Evolutionary conservation across 2,329 filamentous ascomycete species (phyloP), one percentile per base, ranked within the genome.

Genomic region (Aspergillus candidus): DNA sequence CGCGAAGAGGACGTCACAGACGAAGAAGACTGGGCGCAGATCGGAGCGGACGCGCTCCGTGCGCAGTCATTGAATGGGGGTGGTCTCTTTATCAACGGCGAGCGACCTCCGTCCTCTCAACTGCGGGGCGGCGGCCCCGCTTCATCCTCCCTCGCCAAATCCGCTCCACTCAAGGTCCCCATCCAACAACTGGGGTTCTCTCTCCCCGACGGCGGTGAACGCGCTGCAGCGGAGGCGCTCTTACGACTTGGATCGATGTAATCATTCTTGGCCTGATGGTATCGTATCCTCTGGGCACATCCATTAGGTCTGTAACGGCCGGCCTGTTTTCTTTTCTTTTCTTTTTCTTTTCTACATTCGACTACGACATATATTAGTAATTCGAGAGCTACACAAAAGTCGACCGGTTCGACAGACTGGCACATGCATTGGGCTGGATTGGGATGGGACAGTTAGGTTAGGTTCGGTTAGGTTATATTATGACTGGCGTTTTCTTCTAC

Each of bases 11-110:
- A 95, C 61, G 79, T 87, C 47, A 97, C 93, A 17, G 93, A 97
- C 62, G 88, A 96, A 62, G 91, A 97, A 68, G 90, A 97, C 68
- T 96, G 91, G 90, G 88, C 86, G 37, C 82, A 86, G 41, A 85
- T 95, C 50, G 91, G 89, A 43, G 88, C 90, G 27, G 88, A 86
- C 43, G 87, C 88, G 53, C 77, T 96, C 55, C 83, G 90, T 69
- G 83, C 75, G 67, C 78, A 69, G 71, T 81, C 66, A 60, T 71
- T 71, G 56, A 73, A 65, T 67, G 73, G 61, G 44, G 64, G 63
- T 30, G 69, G 70, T 41, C 67, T 66, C 43, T 63, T 69, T 46
- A 52, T 69, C 36, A 58, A 62, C 48, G 60, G 60, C 41, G 60
- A 51, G 22, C 22, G 22, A 59, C 59, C 66, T 48, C 52, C 55